Base-by-base conservation (phyloP, 352 stramenopile genomes). In the Pythium aquatile region DNA sequence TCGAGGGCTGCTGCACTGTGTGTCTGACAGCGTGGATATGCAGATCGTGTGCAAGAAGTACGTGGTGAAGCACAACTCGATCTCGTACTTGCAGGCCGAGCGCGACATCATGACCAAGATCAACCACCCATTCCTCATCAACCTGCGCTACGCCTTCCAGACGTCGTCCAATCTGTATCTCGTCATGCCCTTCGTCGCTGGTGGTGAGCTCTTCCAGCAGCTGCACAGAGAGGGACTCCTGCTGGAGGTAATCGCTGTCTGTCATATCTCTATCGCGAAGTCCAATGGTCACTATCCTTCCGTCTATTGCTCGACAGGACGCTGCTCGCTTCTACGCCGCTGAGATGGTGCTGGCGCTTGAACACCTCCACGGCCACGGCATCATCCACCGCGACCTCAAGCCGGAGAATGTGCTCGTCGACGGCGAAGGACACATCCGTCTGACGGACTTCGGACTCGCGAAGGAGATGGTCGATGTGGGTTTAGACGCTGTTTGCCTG, bases 81-180 rank as follows among this genome's bases (percentile, higher is more conserved):
- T 93, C 49, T 70, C 76, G 58, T 91, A 92, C 58, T 59, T 93
- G 29, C 83, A 93, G 59, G 79, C 83, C 1, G 86, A 95, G 69
- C 76, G 86, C 44, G 83, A 93, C 64, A 93, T 93, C 52, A 93
- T 95, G 85, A 91, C 83, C 61, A 91, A 93, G 74, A 89, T 95
- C 63, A 83, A 83, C 59, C 86, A 95, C 54, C 86, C 86, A 52
- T 95, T 95, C 66, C 58, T 95, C 5, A 87, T 93, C 58, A 88
- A 76, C 66, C 63, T 95, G 28, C 70, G 77, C 24, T 93, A 90
- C 69, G 84, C 86, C 4, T 95, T 95, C 68, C 86, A 95, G 74
- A 93, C 86, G 51, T 68, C 82, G 44, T 79, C 79, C 0, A 93
- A 93, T 44, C 75, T 93, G 20, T 95, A 93, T 60, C 69, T 95